Evolutionary conservation across 2,329 filamentous ascomycete genomes (phyloP), one percentile per base, ranked within the genome.

Genomic region (Pyrenochaeta sp.): DNA sequence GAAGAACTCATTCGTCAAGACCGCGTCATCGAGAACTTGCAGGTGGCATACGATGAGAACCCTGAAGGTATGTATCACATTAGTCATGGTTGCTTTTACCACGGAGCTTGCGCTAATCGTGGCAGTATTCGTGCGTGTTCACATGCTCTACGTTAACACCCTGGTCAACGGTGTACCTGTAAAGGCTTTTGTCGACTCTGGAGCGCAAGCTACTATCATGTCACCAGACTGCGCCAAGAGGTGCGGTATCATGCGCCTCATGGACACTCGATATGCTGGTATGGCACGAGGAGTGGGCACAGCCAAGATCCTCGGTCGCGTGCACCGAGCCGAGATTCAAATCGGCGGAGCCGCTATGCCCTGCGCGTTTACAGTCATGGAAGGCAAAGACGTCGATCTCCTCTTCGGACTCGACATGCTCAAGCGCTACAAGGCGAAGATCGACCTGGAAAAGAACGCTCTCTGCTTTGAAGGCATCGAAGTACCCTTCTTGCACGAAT

Each of bases 341-440:
- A 95, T 99, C 67, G 95, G 94, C 52, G 88, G 86, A 42, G 86
- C 94, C 61, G 93, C 92, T 74, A 83, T 99, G 67, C 90, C 94
- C 2, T 98, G 93, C 80, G 95, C 93, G 58, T 99, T 99, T 78
- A 99, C 95, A 2, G 95, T 99, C 73, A 99, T 99, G 95, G 95
- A 99, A 80, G 95, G 95, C 64, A 99, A 98, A 79, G 89, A 92
- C 51, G 95, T 99, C 25, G 95, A 98, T 75, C 84, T 99, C 19
- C 85, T 99, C 2, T 86, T 99, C 12, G 95, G 95, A 3, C 82
- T 99, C 42, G 95, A 99, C 77, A 99, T 99, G 92, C 84, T 99
- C 61, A 97, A 96, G 81, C 88, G 95, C 39, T 93, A 98, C 78
- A 94, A 97, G 78, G 95, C 94, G 36, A 91, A 86, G 68, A 94